Conservation (phyloP, 495 filamentous ascomycete genomes). For the Podospora didyma region DNA sequence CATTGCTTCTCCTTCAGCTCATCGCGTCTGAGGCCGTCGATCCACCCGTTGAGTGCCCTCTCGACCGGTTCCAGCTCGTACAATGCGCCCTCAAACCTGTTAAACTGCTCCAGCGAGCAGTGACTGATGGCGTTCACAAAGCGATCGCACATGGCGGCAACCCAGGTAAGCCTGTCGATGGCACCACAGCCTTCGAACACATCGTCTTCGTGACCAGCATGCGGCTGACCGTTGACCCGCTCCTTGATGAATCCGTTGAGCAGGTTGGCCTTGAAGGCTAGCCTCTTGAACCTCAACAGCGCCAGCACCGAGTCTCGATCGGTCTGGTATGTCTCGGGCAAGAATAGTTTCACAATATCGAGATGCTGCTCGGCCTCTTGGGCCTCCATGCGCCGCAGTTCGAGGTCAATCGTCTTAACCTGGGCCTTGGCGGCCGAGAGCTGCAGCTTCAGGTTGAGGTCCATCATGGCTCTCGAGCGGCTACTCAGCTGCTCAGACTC, state of each 20-base stretch:
- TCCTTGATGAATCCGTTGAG: slow-evolving; percentile 78
- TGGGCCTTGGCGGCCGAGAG: slow-evolving; percentile 84
- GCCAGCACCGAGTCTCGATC: slow-evolving; percentile 82
- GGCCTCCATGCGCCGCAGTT: slow-evolving; percentile 80
- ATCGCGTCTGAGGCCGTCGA: slow-evolving; percentile 76
- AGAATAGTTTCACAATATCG: slow-evolving; percentile 78
- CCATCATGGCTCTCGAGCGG: slow-evolving; percentile 88
- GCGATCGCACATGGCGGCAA: slow-evolving; percentile 74
- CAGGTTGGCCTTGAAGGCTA: slow-evolving; percentile 83
- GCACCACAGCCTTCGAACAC: slow-evolving; percentile 73
- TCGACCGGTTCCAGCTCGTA: slow-evolving; percentile 94
- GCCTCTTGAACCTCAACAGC: slow-evolving; percentile 78
- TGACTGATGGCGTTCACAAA: slow-evolving; percentile 74
- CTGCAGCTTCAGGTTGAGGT: slow-evolving; percentile 91
- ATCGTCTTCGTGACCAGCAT: slow-evolving; percentile 62
- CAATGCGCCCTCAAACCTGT: slow-evolving; percentile 65
- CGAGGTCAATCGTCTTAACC: slow-evolving; percentile 88
- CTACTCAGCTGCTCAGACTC: slow-evolving; percentile 83
- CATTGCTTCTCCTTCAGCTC: slow-evolving; percentile 84
- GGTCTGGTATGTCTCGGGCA: slow-evolving; percentile 77
- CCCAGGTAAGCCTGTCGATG: slow-evolving; percentile 81
- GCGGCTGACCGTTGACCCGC: slow-evolving; percentile 53
- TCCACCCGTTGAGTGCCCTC: slow-evolving; percentile 80
- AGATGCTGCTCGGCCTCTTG: slow-evolving; percentile 87
- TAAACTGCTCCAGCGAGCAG: slow-evolving; percentile 75